phyloP scores from a whole-genome alignment of 2,329 filamentous ascomycete genomes.

The Cladosporium colombiae region DNA sequence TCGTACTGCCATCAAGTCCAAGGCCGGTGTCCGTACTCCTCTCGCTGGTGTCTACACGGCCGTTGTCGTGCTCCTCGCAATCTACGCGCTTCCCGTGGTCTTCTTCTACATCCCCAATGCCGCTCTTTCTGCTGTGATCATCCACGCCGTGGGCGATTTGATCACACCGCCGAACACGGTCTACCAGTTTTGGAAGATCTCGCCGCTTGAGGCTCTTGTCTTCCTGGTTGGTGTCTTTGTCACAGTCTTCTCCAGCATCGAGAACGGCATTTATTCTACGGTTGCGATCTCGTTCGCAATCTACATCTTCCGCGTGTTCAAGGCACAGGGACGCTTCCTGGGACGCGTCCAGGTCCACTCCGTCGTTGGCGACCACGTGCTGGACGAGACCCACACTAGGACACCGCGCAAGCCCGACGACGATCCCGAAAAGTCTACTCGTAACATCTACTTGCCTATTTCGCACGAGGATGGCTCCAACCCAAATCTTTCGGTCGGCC shows the following conservation, averaged over 20 bases:
- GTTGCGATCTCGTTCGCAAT: constrained; percentile 75
- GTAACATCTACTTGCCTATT: constrained; percentile 85
- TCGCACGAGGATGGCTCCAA: constrained; percentile 90
- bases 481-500: constrained; percentile 74
- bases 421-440: constrained; percentile 53
- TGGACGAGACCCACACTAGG: constrained; percentile 52
- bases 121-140: constrained; percentile 82
- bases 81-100: constrained; percentile 82
- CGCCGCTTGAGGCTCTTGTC: constrained; percentile 84
- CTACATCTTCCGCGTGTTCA: constrained; percentile 79
- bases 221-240: constrained; percentile 93
- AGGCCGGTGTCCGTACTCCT: constrained; percentile 90
- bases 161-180: constrained; percentile 88
- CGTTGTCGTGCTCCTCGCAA: constrained; percentile 79
- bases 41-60: constrained; percentile 89
- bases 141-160: constrained; percentile 90
- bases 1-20: constrained; percentile 94
- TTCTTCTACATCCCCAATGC: constrained; percentile 93
- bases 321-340: constrained; percentile 79
- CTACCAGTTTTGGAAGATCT: constrained; percentile 94
- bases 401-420: constrained; percentile 36
- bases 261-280: constrained; percentile 89
- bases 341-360: constrained; percentile 83
- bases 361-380: constrained; percentile 72
- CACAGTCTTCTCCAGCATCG: constrained; percentile 83